These are phyloP conservation scores for Populus deltoides DNA, from an alignment of 345 rosid genomes.

Conservation along the genomic window DNA sequence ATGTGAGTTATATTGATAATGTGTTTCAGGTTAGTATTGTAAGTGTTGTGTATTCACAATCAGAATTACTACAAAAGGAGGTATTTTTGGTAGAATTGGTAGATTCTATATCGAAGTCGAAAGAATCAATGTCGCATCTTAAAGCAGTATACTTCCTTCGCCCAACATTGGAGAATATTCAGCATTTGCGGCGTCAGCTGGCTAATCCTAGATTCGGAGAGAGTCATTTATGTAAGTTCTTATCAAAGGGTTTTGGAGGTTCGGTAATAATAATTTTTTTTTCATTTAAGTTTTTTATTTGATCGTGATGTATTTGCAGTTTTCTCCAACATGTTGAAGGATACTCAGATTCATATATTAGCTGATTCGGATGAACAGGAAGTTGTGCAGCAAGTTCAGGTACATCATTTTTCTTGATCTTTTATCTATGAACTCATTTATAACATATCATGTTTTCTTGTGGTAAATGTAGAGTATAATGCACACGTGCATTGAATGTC, in stretches of 20 bases:
- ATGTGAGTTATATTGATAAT: not conserved
- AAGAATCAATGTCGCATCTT: conserved; percentile 87
- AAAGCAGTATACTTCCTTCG: conserved; percentile 91
- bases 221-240: conserved; percentile 70
- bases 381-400: conserved; percentile 97
- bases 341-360: conserved; percentile 91
- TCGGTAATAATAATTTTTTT: not conserved
- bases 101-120: conserved; percentile 76
- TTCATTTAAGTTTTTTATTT: not conserved
- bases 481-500: not conserved
- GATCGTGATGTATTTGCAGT: conserved; percentile 38
- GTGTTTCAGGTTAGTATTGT: conserved; percentile 75
- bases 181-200: conserved; percentile 75
- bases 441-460: not conserved
- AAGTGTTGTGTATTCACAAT: conserved; percentile 88
- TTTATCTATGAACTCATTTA: not conserved
- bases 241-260: not conserved
- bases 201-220: conserved; percentile 87
- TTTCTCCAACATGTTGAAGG: conserved; percentile 95
- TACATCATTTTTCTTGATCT: conserved; percentile 11
- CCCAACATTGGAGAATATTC: conserved; percentile 82
- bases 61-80: conserved; percentile 93
- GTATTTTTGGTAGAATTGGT: conserved; percentile 89
- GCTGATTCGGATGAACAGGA: conserved; percentile 99
- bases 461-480: not conserved